Base-by-base conservation (phyloP, 1,284 basidiomycete genomes). In the Pisolithus thermaeus region DNA sequence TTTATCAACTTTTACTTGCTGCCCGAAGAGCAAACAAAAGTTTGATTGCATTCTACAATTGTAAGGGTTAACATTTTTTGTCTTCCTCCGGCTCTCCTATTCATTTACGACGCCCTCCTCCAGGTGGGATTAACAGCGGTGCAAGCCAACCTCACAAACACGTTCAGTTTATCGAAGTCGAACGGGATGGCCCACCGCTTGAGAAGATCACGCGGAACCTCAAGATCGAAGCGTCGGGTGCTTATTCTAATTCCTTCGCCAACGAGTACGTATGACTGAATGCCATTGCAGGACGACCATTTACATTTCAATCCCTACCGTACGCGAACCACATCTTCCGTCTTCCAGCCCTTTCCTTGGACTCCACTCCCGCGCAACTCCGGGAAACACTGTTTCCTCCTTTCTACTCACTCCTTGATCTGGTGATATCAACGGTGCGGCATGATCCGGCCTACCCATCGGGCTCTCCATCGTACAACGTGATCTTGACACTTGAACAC, bases 111-210 rank as follows among this genome's bases (percentile, higher is more conserved):
- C 28, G 28, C 3, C 45, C 7, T 22, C 28, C 39, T 52, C 2
- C 50, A 87, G 89, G 90, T 59, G 91, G 91, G 4, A 75, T 81
- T 45, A 75, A 80, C 44, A 92, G 89, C 53, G 92, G 92, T 35
- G 91, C 92, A 7, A 92, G 89, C 65, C 92, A 95, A 70, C 74
- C 78, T 2, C 92, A 93, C 70, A 90, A 94, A 60, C 92, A 95
- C 65, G 62, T 94, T 20, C 92, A 95, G 67, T 85, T 93, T 55
- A 70, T 94, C 18, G 66, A 83, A 20, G 76, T 79, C 11, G 74
- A 72, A 39, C 71, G 72, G 20, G 76, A 78, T 43, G 83, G 81
- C 3, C 84, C 87, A 27, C 91, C 91, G 0, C 73, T 92, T 37
- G 90, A 92, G 66, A 71, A 68, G 45, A 75, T 91, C 56, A 82